phyloP scores from a whole-genome alignment of 305 asterid species.

The Rubia balearica region DNA sequence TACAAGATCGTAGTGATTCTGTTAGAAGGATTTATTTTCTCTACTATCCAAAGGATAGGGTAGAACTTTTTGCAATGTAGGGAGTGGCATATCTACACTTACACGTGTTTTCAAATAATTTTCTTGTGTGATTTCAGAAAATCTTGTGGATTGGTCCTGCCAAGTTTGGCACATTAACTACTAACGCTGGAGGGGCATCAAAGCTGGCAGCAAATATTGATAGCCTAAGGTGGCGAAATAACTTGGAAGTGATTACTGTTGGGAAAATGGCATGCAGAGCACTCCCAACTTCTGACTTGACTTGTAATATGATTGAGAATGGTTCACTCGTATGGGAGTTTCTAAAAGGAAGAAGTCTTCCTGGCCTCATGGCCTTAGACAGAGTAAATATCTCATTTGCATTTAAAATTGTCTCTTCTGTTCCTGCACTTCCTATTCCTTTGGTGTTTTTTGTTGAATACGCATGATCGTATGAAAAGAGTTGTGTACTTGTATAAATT shows the following conservation, averaged over 20 bases:
- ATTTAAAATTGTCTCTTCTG: not conserved
- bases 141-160: constrained; percentile 71
- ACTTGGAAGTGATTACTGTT: constrained; percentile 46
- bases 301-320: constrained; percentile 34
- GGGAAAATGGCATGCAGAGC: constrained; percentile 50
- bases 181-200: constrained; percentile 37
- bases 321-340: constrained; percentile 75
- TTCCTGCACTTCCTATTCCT: not conserved
- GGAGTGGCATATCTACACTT: not conserved
- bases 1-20: not conserved
- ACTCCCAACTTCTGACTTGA: constrained; percentile 25
- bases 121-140: constrained; percentile 42
- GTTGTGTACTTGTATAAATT: not conserved
- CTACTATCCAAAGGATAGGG: not conserved
- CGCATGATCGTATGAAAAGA: too few relatives aligned
- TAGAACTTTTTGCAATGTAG: not conserved
- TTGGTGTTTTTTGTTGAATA: not conserved
- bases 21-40: not conserved
- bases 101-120: not conserved
- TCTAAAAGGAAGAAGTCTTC: constrained; percentile 87
- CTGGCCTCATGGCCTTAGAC: constrained; percentile 85
- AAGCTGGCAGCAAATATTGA: constrained; percentile 51
- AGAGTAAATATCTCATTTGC: constrained; percentile 40
- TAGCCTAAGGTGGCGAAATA: constrained; percentile 30
- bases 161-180: constrained; percentile 43